Percentiles rank a stretch among this genome's conserved stretches.
Conservation (phyloP, 768 basidiomycete genomes). For the Rhodotorula toruloides region DNA sequence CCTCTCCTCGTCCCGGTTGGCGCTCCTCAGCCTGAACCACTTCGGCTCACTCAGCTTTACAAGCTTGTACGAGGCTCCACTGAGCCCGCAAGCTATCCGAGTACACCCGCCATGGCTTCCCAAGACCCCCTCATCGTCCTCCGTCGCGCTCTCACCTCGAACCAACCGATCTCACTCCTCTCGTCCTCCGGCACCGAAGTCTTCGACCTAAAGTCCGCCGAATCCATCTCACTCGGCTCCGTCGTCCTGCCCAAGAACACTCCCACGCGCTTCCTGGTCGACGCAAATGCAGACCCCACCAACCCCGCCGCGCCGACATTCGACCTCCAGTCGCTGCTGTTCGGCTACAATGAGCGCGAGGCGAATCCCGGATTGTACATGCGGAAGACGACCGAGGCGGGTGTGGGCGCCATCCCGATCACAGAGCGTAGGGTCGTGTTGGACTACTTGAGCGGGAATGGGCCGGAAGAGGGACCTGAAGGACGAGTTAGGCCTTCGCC, state of each 20-base stretch:
- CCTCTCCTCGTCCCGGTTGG: too few species aligned
- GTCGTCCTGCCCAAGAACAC: constrained; percentile 61
- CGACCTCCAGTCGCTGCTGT: constrained; percentile 71
- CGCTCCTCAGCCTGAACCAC: too few species aligned
- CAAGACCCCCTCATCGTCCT: constrained; percentile 46
- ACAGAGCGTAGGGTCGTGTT: constrained; percentile 80
- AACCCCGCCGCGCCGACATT: constrained; percentile 59
- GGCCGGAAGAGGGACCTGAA: constrained; percentile 54
- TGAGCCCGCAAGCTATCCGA: not conserved
- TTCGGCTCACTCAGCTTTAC: too few species aligned
- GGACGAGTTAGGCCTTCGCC: constrained; percentile 22
- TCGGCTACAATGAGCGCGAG: constrained; percentile 75
- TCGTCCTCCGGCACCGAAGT: constrained; percentile 46
- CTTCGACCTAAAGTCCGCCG: constrained; percentile 58
- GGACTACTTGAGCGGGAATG: constrained; percentile 72
- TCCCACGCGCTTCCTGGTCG: constrained; percentile 68
- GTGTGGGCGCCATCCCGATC: constrained; percentile 72
- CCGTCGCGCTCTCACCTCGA: constrained; percentile 42
- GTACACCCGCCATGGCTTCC: not conserved
- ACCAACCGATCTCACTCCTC: constrained; percentile 41
- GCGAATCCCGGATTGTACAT: constrained; percentile 78
- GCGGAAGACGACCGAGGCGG: constrained; percentile 71
- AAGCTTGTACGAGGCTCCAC: not conserved
- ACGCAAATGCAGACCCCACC: constrained; percentile 44
- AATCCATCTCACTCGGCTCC: constrained; percentile 58